Evolutionary conservation across 192 early-diverging fungal species (phyloP), one percentile per base, ranked within the genome.

Genomic region (Diversispora epigaea): DNA sequence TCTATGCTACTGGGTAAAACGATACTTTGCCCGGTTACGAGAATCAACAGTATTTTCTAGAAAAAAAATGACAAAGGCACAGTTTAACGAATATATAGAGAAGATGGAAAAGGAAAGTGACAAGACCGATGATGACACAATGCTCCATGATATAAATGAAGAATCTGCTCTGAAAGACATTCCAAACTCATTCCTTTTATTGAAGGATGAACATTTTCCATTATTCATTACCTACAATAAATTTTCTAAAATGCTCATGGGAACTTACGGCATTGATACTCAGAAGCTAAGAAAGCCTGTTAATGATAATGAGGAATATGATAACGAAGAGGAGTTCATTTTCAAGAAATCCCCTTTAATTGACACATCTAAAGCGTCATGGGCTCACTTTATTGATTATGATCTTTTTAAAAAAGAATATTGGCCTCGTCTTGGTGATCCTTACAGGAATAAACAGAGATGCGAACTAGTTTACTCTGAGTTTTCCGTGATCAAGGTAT

Each of bases 401-500:
- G 2, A 47, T 15, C 8, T 22, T 4, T 73, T 73, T 49, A 9
- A 14, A 14, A 8, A 25, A 12, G 46, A 52, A 14, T 73, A 73
- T 58, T 73, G 71, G 55, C 39, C 3, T 62, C 41, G 15, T 17
- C 61, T 69, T 4, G 19, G 22, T 40, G 47, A 49, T 25, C 21
- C 14, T 39, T 57, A 60, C 45, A 73, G 14, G 17, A 19, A 73
- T 5, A 73, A 44, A 25, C 6, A 25, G n/a, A 54, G 43, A 43
- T 3, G 32, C 11, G 55, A 14, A 39, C 44, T 73, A 43, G 19
- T 73, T 14, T 73, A 45, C 9, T 52, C 68, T 15, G 68, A 71
- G 41, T 71, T 71, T 39, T 71, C 47, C 19, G 32, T 71, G 40
- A 71, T 73, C 12, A 73, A 61, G 44, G 71, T 73, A 61, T 47